Evolutionary conservation across 257 asterid species (phyloP), one percentile per base, ranked within the genome.

Genomic region (Gentiana straminea): DNA sequence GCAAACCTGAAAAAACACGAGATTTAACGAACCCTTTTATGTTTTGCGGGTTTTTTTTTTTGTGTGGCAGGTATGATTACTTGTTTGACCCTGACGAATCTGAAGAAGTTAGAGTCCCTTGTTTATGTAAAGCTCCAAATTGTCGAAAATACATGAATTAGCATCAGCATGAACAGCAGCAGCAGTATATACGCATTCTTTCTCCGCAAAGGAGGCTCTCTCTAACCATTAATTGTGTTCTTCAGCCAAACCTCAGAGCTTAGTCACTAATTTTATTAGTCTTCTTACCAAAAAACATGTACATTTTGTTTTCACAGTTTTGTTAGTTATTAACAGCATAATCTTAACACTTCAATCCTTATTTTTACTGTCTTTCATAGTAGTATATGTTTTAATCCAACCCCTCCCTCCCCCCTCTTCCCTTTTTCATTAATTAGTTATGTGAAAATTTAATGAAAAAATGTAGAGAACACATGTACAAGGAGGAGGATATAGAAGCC

Each of bases 71-170:
- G 85, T 92, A 83, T 15, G 97, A 88, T 76, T 92, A 92, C 77
- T 70, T 88, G 72, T 88, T 92, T 65, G 97, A 88, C 64, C 95
- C 95, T 0, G 94, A 92, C 52, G 99, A 92, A 69, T 72, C 82
- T 2, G 99, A 92, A 4, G 95, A 88, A 55, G 73, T 71, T 75
- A 88, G 77, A 76, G 95, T 89, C 52, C 99, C 97, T 9, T 92
- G 97, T 78, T 71, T 78, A 63, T 92, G 99, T 70, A 84, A 85
- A 55, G 82, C 99, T 67, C 83, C 81, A 64, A 77, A 71, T 63
- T 92, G 98, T 75, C 58, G 97, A 60, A 92, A 86, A 71, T 92
- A 78, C 89, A 92, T 92, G 95, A 85, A 92, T 73, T 88, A 83
- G 86, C 24, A 24, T 24, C 24, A 24, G 24, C 24, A 24, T 24